These are phyloP conservation scores for Hypoxylon rubiginosum DNA, from an alignment of 2,329 filamentous ascomycete species.

Conservation along the genomic window DNA sequence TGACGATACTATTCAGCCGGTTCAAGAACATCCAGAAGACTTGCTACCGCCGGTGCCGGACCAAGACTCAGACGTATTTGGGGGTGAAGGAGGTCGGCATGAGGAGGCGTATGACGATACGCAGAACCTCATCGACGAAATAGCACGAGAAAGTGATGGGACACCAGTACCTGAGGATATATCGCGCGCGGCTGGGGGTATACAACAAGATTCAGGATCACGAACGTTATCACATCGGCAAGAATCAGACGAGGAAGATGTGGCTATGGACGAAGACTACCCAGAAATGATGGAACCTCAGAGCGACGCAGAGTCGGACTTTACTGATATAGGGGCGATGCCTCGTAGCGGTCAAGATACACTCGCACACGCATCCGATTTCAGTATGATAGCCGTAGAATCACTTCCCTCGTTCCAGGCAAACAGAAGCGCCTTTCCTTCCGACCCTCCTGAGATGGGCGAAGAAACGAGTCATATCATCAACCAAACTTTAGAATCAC, in stretches of 20 bases:
- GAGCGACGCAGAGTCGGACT: constrained; percentile 49
- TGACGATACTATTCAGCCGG: constrained; percentile 11
- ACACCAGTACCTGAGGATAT: constrained; percentile 33
- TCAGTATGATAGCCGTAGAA: constrained; percentile 71
- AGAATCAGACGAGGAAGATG: constrained; percentile 32
- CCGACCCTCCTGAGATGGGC: constrained; percentile 61
- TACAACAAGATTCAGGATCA: constrained; percentile 24
- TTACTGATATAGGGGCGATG: constrained; percentile 33
- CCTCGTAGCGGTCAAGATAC: constrained; percentile 54
- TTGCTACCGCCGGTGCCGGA: constrained; percentile 16
- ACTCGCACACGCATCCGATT: constrained; percentile 63
- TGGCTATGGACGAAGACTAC: constrained; percentile 42
- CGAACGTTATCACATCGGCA: constrained; percentile 38
- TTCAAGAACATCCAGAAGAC: constrained; percentile 18
- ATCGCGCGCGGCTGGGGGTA: constrained; percentile 13
- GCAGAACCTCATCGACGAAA: constrained; percentile 21
- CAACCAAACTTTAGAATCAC: constrained; percentile 66
- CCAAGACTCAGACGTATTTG: constrained; percentile 8
- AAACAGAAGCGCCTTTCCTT: constrained; percentile 54
- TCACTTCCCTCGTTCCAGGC: constrained; percentile 66
- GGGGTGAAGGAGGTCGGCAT: constrained; percentile 20
- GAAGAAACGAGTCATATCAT: constrained; percentile 70
- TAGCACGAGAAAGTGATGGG: constrained; percentile 19
- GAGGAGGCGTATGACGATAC: constrained; percentile 12
- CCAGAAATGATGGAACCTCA: constrained; percentile 43